phyloP scores from a whole-genome alignment of 1,284 basidiomycete genomes.

The Salmacisia buchloeana region DNA sequence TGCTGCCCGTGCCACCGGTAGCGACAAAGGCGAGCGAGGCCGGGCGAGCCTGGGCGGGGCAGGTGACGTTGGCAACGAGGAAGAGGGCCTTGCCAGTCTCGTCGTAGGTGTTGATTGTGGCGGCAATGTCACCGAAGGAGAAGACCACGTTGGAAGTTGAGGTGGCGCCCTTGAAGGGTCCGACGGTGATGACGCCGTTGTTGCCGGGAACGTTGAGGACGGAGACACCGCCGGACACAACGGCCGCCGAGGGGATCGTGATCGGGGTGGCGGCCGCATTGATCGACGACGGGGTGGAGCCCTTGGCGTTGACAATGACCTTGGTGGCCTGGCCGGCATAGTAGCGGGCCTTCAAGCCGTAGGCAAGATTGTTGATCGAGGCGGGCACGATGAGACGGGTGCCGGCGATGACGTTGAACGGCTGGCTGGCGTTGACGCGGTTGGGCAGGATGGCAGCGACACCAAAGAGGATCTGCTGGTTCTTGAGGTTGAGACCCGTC shows the following conservation, averaged over 20 bases:
- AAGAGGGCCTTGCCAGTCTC: not conserved
- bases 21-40: slow-evolving; percentile 1
- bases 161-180: not conserved
- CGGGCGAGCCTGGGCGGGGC: slow-evolving; percentile 2
- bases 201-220: slow-evolving; percentile 1
- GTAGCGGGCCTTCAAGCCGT: slow-evolving; percentile 4
- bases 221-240: slow-evolving; percentile 8
- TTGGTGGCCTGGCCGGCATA: slow-evolving; percentile 2
- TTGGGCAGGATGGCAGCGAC: slow-evolving; percentile 5
- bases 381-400: slow-evolving; percentile 7
- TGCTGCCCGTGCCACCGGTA: not conserved
- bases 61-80: slow-evolving; percentile 6
- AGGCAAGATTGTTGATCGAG: slow-evolving; percentile 9
- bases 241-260: not conserved
- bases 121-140: slow-evolving; percentile 2
- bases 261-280: not conserved
- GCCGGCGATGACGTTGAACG: slow-evolving; percentile 1
- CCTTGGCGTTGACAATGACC: slow-evolving; percentile 9
- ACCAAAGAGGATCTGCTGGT: slow-evolving; percentile 4
- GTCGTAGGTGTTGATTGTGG: slow-evolving; percentile 1
- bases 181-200: not conserved
- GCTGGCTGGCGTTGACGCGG: not conserved
- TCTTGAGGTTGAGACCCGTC: slow-evolving; percentile 7
- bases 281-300: not conserved
- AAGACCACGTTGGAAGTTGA: not conserved